A percentile compares a stretch with the other conserved stretches of the same genome.
phyloP scores from a whole-genome alignment of 148 eudicot species.

The Arbutus unedo region DNA sequence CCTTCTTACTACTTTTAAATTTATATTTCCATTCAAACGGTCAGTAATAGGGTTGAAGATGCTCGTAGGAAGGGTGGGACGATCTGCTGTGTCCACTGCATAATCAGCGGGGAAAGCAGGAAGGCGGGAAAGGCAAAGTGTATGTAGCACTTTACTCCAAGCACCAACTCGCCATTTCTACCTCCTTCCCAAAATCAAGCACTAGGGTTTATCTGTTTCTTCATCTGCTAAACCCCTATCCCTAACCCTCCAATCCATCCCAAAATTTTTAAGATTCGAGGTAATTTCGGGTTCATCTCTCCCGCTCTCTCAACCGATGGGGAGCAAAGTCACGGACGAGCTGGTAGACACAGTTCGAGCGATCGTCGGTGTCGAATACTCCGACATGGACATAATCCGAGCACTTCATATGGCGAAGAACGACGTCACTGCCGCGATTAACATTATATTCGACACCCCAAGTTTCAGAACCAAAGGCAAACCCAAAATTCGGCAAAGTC shows the following conservation, averaged over 20 bases:
- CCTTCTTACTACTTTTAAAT: no score
- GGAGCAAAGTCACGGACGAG: slow-evolving; percentile 56
- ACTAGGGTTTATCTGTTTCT: neutral
- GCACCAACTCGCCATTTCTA: neutral
- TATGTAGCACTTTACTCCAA: neutral
- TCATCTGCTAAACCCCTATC: neutral
- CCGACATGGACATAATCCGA: slow-evolving; percentile 89
- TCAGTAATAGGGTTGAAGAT: no score
- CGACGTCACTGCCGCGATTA: slow-evolving; percentile 83
- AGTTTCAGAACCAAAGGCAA: slow-evolving; percentile 35
- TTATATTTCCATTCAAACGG: no score
- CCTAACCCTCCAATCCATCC: neutral
- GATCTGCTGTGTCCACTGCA: no score
- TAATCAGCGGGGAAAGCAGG: no score
- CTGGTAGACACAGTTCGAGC: slow-evolving; percentile 59
- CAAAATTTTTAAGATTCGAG: neutral
- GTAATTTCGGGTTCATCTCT: neutral
- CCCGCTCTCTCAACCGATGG: slow-evolving; percentile 31
- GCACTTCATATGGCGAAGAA: slow-evolving; percentile 94
- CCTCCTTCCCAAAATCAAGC: neutral
- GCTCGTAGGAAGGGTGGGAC: neutral
- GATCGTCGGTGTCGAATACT: slow-evolving; percentile 65
- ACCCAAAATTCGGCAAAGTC: slow-evolving; percentile 36
- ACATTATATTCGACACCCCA: slow-evolving; percentile 85
- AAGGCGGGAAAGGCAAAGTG: slow-evolving; percentile 18